Base-by-base conservation (phyloP, 306 rosid genomes). In the Leucaena leucocephala region DNA sequence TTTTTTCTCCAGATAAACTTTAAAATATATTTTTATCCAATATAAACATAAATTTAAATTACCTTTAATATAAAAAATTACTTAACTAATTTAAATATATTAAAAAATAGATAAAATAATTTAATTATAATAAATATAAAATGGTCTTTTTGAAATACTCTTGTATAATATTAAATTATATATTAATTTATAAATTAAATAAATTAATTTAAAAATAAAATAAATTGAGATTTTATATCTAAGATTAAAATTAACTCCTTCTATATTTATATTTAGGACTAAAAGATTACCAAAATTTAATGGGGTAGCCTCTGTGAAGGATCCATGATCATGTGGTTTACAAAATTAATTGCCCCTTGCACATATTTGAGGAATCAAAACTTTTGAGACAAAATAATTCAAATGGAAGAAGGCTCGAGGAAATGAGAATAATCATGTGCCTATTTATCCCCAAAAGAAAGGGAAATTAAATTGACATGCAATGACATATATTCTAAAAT, bases 401-500 rank as follows among this genome's bases (percentile, higher is more conserved):
- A 82, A 76, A 58, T 52, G 87, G 93, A 89, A 86, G 93, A 89
- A 86, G 83, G 82, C 85, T 74, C 86, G 36, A 35, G 81, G 97
- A 87, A 86, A 83, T 65, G 70, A 81, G 85, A 80, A 84, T 77
- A 80, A 84, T 77, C 75, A 74, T 65, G 82, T 85, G 82, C 40
- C 62, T 65, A 3, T 76, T 84, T 72, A 65, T 77, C 58, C 66
- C 16, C 40, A 73, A 4, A 61, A 27, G 1, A 13, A 0, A 33
- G 27, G 34, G 2, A 61, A 82, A 62, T 76, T 54, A 52, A 16
- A 52, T 55, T 8, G 78, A 68, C 79, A 27, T 54, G 58, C 46
- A n/a, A n/a, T n/a, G n/a, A n/a, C 39, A 61, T 74, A 80, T 76
- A 76, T 79, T 84, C 43, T 83, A 68, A 77, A 50, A 61, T 64